These are phyloP conservation scores for Clonostachys sp. DNA, from an alignment of 2,329 filamentous ascomycete genomes.

Conservation along the genomic window DNA sequence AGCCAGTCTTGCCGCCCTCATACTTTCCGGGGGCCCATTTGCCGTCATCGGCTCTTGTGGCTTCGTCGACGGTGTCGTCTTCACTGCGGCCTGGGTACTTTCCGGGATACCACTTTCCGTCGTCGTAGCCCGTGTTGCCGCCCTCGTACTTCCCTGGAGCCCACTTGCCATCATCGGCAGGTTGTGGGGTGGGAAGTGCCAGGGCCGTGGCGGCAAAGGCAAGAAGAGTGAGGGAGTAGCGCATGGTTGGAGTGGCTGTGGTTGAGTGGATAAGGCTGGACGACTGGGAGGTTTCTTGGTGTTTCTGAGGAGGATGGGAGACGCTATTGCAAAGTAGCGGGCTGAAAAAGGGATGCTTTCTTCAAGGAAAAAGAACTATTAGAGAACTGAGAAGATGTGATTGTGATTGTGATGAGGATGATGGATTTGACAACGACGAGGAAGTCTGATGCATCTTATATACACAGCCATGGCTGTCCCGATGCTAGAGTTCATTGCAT, in stretches of 20 bases:
- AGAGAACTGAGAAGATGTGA: no score
- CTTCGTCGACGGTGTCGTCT: not conserved
- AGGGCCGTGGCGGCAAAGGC: constrained; percentile 8
- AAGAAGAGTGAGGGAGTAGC: constrained; percentile 5
- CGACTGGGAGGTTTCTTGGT: no score
- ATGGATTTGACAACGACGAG: no score
- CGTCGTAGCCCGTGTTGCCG: not conserved
- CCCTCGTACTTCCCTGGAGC: constrained; percentile 3
- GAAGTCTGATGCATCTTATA: no score
- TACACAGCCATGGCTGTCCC: no score
- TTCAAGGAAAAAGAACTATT: no score
- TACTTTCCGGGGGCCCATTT: constrained; percentile 6
- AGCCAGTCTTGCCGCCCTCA: constrained; percentile 3
- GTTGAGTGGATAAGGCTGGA: no score
- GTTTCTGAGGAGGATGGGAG: no score
- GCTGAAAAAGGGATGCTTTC: no score
- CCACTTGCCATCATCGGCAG: constrained; percentile 4
- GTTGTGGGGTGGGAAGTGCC: constrained; percentile 5
- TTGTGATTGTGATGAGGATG: no score
- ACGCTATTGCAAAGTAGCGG: no score
- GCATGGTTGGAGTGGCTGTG: not conserved
- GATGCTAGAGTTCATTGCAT: no score
- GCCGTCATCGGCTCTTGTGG: constrained; percentile 4
- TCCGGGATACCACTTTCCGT: constrained; percentile 2
- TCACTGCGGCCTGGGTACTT: not conserved